Evolutionary conservation across 495 filamentous ascomycete genomes (phyloP).

Genomic region (Talaromyces stipitatus): DNA sequence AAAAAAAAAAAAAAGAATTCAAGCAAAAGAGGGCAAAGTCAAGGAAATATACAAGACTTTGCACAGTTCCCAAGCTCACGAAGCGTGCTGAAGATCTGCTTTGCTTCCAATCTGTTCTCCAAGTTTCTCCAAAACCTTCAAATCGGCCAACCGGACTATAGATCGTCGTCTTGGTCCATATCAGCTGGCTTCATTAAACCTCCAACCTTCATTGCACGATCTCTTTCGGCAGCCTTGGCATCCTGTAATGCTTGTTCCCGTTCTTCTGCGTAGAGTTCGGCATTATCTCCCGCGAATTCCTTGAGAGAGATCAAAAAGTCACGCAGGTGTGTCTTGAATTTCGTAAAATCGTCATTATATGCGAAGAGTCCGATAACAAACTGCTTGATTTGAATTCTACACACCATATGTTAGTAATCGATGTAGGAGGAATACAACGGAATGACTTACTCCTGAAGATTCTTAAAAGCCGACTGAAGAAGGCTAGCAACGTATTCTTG

Average conservation of each 20-base stretch:
- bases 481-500: slow-evolving; percentile 75
- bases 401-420: slow-evolving; percentile 26
- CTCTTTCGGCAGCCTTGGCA: slow-evolving; percentile 71
- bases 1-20: background rate
- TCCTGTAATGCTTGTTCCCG: slow-evolving; percentile 77
- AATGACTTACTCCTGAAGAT: slow-evolving; percentile 79
- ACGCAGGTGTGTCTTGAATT: slow-evolving; percentile 88
- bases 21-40: background rate
- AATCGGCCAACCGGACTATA: slow-evolving; percentile 56
- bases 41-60: background rate
- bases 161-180: slow-evolving; percentile 82
- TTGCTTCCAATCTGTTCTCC: background rate
- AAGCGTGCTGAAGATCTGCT: background rate
- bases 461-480: slow-evolving; percentile 87
- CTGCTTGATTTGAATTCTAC: slow-evolving; percentile 71
- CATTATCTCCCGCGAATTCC: slow-evolving; percentile 77
- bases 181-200: slow-evolving; percentile 89
- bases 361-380: slow-evolving; percentile 86
- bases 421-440: background rate
- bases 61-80: background rate
- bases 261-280: slow-evolving; percentile 92
- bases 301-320: slow-evolving; percentile 97
- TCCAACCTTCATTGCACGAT: slow-evolving; percentile 84
- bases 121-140: background rate
- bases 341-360: slow-evolving; percentile 69